Percentiles rank a stretch among this genome's conserved stretches.
These are phyloP conservation scores for Chloris gayana DNA, from an alignment of 176 grass and related monocot genomes.

Conservation along the genomic window DNA sequence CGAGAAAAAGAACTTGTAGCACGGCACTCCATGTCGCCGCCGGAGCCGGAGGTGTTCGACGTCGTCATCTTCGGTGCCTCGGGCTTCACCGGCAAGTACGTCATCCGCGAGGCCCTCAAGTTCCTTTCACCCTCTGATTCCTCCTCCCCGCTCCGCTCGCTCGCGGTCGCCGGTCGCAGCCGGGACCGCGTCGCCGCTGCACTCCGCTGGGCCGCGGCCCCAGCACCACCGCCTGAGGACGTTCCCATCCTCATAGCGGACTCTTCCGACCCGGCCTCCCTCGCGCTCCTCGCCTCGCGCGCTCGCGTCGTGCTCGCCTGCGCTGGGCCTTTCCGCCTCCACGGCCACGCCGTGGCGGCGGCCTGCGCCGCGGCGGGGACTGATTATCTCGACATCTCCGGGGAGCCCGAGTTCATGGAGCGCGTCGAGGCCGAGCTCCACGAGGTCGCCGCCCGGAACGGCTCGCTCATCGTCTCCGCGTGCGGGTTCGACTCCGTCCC, in stretches of 20 bases:
- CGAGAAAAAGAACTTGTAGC: no score
- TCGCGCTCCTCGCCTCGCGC: slow-evolving; percentile 46
- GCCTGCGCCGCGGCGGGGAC: slow-evolving; percentile 61
- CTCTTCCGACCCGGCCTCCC: slow-evolving; percentile 57
- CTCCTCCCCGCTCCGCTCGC: slow-evolving; percentile 52
- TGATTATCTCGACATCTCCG: slow-evolving; percentile 81
- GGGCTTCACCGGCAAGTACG: slow-evolving; percentile 89
- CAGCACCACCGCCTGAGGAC: slow-evolving; percentile 22
- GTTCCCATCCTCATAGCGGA: slow-evolving; percentile 66
- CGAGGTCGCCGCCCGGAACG: slow-evolving; percentile 41
- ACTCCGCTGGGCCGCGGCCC: slow-evolving; percentile 59
- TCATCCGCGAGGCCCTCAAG: slow-evolving; percentile 79
- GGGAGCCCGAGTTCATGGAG: slow-evolving; percentile 94
- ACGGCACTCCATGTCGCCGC: slow-evolving; percentile 33
- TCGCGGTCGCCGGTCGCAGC: slow-evolving; percentile 74
- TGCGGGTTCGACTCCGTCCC: slow-evolving; percentile 87
- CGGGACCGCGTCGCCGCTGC: slow-evolving; percentile 56
- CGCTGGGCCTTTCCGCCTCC: slow-evolving; percentile 70
- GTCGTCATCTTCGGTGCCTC: slow-evolving; percentile 88
- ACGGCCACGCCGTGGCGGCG: slow-evolving; percentile 64
- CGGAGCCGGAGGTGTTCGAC: slow-evolving; percentile 57
- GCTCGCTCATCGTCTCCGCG: slow-evolving; percentile 70
- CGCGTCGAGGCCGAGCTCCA: slow-evolving; percentile 73
- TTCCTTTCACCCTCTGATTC: slow-evolving; percentile 47
- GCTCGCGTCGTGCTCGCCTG: slow-evolving; percentile 62